Evolutionary conservation across 495 filamentous ascomycete genomes (phyloP).

Genomic region (Penicillium egyptiacum): DNA sequence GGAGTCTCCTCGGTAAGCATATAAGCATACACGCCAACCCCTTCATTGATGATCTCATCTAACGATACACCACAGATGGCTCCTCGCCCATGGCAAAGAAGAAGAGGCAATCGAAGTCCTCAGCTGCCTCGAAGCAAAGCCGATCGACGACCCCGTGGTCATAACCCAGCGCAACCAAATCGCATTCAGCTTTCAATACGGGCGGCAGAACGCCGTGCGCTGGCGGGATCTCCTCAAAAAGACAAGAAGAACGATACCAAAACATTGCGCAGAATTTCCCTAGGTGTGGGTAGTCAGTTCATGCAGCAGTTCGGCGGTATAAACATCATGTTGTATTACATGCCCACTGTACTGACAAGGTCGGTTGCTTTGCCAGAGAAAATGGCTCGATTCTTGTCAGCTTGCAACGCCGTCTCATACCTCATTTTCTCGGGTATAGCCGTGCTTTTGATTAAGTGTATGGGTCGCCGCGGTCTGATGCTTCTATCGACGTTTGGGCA

Average conservation of each 20-base stretch:
- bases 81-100: conserved; percentile 43
- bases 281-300: conserved; percentile 52
- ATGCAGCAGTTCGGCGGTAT: conserved; percentile 57
- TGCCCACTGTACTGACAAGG: conserved; percentile 51
- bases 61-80: conserved; percentile 38
- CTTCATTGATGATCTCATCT: conserved; percentile 25
- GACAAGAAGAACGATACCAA: conserved; percentile 38
- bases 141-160: conserved; percentile 48
- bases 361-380: conserved; percentile 49
- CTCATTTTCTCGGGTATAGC: conserved; percentile 49
- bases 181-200: conserved; percentile 48
- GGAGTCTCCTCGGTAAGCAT: conserved; percentile 49
- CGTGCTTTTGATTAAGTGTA: conserved; percentile 49
- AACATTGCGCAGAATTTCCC: conserved; percentile 49
- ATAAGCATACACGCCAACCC: conserved; percentile 14
- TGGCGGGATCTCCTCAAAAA: conserved; percentile 49
- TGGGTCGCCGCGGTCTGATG: conserved; percentile 54
- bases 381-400: conserved; percentile 51
- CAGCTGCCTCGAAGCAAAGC: conserved; percentile 45
- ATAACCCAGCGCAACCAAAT: conserved; percentile 49
- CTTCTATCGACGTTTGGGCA: conserved; percentile 50
- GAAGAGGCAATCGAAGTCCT: conserved; percentile 51
- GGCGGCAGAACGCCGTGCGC: conserved; percentile 46
- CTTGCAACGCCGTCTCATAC: conserved; percentile 52
- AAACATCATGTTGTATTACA: conserved; percentile 49